phyloP scores from a whole-genome alignment of 2,329 filamentous ascomycete genomes.

The Ceratocystis destructans region DNA sequence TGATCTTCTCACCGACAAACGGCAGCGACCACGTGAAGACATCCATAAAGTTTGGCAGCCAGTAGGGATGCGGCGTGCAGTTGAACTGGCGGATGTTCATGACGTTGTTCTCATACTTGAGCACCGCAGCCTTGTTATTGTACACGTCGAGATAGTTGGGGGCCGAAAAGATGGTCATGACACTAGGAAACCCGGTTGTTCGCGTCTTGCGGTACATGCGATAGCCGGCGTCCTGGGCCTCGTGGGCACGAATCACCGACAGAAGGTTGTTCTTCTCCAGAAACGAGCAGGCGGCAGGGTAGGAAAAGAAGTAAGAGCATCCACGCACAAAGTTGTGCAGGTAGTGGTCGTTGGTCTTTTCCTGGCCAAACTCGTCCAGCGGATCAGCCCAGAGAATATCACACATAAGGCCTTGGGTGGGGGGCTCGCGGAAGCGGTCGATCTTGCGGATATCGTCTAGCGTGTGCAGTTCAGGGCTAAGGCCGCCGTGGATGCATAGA shows the following conservation, averaged over 20 bases:
- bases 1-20: slow-evolving; percentile 98
- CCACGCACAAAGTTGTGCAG: slow-evolving; percentile 96
- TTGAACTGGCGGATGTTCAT: slow-evolving; percentile 99
- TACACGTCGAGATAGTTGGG: slow-evolving; percentile 98
- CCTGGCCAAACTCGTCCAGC: slow-evolving; percentile 94
- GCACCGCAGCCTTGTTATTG: slow-evolving; percentile 97
- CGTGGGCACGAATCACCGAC: slow-evolving; percentile 92
- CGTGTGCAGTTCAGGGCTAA: slow-evolving; percentile 91
- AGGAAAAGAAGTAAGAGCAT: slow-evolving; percentile 99
- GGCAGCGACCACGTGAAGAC: slow-evolving; percentile 99
- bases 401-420: slow-evolving; percentile 96
- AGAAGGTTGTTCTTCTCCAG: slow-evolving; percentile 97
- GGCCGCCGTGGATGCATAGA: slow-evolving; percentile 89
- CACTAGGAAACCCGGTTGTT: slow-evolving; percentile 94
- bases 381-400: slow-evolving; percentile 98
- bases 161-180: slow-evolving; percentile 99
- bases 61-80: slow-evolving; percentile 97
- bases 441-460: slow-evolving; percentile 80
- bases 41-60: slow-evolving; percentile 99
- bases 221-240: slow-evolving; percentile 96
- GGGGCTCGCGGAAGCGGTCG: slow-evolving; percentile 93
- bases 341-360: slow-evolving; percentile 96
- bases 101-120: slow-evolving; percentile 99
- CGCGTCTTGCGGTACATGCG: slow-evolving; percentile 98
- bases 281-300: slow-evolving; percentile 91